phyloP scores from a whole-genome alignment of 768 basidiomycete genomes.

The Suillus decipiens region DNA sequence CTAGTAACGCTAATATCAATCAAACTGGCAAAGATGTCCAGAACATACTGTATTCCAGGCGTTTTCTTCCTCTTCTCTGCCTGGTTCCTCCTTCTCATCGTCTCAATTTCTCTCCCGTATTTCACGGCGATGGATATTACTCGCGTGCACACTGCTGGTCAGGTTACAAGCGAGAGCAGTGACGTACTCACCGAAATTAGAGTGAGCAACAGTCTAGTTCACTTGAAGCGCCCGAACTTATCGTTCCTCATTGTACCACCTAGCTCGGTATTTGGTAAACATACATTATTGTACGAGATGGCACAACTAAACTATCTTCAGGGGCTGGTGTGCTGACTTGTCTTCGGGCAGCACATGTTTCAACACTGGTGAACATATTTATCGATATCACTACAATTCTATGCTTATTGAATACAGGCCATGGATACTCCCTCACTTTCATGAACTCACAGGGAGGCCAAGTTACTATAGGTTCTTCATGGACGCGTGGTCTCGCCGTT shows the following conservation, averaged over 20 bases:
- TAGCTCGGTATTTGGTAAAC: conserved; percentile 74
- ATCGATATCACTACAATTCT: neutral
- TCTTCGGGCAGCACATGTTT: conserved; percentile 43
- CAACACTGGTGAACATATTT: conserved; percentile 39
- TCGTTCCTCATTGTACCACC: conserved; percentile 11
- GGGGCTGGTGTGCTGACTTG: conserved; percentile 63
- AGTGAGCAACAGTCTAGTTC: conserved; percentile 41
- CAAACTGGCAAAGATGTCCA: conserved; percentile 35
- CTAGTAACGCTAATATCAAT: neutral
- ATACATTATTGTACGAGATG: conserved; percentile 13
- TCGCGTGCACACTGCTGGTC: conserved; percentile 45
- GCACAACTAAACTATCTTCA: conserved; percentile 28
- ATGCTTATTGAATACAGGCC: conserved; percentile 36
- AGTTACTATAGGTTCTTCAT: conserved; percentile 49
- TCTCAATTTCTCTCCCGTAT: conserved; percentile 71
- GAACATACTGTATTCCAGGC: conserved; percentile 63
- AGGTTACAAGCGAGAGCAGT: conserved; percentile 21
- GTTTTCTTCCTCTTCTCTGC: conserved; percentile 58
- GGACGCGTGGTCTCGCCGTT: conserved; percentile 74
- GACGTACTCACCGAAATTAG: conserved; percentile 46
- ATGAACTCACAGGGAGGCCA: conserved; percentile 36
- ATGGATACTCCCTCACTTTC: conserved; percentile 56
- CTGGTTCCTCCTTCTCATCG: conserved; percentile 65
- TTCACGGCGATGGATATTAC: conserved; percentile 67
- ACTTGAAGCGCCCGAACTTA: conserved; percentile 1